Evolutionary conservation across 2,329 filamentous ascomycete genomes (phyloP).

Genomic region (Westerdykella aurantiaca): DNA sequence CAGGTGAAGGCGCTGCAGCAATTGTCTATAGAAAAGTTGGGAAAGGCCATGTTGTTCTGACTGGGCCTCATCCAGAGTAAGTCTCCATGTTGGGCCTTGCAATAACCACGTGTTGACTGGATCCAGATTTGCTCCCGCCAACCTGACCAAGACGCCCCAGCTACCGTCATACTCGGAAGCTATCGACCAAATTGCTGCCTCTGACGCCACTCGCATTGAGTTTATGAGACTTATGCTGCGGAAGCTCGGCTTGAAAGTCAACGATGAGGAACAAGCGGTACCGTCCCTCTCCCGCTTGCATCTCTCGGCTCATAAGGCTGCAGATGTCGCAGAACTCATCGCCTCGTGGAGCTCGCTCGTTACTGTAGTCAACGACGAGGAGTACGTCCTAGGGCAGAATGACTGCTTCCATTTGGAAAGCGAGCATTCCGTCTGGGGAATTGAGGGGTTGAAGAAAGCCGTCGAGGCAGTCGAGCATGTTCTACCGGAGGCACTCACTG

Average conservation of each 20-base stretch:
- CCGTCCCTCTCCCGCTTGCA: constrained; percentile 79
- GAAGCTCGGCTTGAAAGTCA: constrained; percentile 78
- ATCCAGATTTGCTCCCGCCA: constrained; percentile 71
- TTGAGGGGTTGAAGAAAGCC: constrained; percentile 29
- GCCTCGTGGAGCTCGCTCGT: constrained; percentile 62
- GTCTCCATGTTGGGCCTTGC: constrained; percentile 20
- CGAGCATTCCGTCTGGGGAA: constrained; percentile 45
- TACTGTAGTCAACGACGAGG: constrained; percentile 57
- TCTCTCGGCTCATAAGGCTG: constrained; percentile 63
- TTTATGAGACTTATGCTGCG: constrained; percentile 75
- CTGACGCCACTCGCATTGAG: constrained; percentile 62
- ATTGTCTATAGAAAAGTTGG: constrained; percentile 79
- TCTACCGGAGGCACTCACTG: constrained; percentile 17
- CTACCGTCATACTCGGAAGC: constrained; percentile 65
- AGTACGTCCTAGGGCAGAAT: constrained; percentile 72
- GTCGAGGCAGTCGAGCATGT: constrained; percentile 28
- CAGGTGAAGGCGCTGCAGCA: constrained; percentile 68
- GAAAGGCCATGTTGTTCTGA: constrained; percentile 71
- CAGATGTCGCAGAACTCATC: constrained; percentile 63
- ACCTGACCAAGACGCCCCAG: constrained; percentile 63
- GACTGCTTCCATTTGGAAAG: constrained; percentile 78
- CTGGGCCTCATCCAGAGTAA: constrained; percentile 88
- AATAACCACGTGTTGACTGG: constrained; percentile 8
- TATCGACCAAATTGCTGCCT: constrained; percentile 59
- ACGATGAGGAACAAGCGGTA: constrained; percentile 60